Evolutionary conservation across 345 rosid species (phyloP), one percentile per base, ranked within the genome.

Genomic region (Triadica sebifera): DNA sequence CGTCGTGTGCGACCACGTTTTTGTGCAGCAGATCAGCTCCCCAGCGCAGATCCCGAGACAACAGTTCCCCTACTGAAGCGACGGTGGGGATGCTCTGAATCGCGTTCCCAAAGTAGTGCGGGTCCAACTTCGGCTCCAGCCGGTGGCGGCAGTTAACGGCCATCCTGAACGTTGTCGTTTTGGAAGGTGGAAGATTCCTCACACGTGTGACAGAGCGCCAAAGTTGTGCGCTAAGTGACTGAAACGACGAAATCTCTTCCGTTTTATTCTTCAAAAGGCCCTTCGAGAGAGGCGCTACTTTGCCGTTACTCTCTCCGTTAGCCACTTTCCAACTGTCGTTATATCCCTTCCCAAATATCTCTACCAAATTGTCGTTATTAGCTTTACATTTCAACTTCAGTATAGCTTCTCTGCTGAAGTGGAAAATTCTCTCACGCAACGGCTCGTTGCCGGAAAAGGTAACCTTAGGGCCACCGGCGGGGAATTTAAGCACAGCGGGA

Each of bases 81-180:
- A 72, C 45, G 0, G 97, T 93, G 55, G 97, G 95, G 78, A 89
- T 93, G 86, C 99, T 95, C 87, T 93, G 99, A 56, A 95, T 95
- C 39, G 94, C 90, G 86, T 95, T 95, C 0, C 99, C 99, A 73
- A 95, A 95, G 78, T 95, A 95, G 85, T 81, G 81, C 6, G 90
- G 80, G 65, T 87, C 85, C 29, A 95, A 77, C 84, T 79, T 81
- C 39, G 98, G 98, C 76, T 89, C 86, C 4, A 95, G 86, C 38
- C 99, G 74, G 88, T 88, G 99, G 8, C 99, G 86, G 83, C 98
- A 95, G 78, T 95, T 95, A 9, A 91, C 94, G 0, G 99, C 98
- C 99, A 93, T 91, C 5, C 99, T 84, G 75, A 93, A 90, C 81
- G 97, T 93, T 52, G 99, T 90, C 83, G 77, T 76, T 70, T 95